Percentiles rank a stretch among this genome's conserved stretches.
These are phyloP conservation scores for Colletotrichum gigasporum DNA, from an alignment of 2,329 filamentous ascomycete genomes.

Conservation along the genomic window DNA sequence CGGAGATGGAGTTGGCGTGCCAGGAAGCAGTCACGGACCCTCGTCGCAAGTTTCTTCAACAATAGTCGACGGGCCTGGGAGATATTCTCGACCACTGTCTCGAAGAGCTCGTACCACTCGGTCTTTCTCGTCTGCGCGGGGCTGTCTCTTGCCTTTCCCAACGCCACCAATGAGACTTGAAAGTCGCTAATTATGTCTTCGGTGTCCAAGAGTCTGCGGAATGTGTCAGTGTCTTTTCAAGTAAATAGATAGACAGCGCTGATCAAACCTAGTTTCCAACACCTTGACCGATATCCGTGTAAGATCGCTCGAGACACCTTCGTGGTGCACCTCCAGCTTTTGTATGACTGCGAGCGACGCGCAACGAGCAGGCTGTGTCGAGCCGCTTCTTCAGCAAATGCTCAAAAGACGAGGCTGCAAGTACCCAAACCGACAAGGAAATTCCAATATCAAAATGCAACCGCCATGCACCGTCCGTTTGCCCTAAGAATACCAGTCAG, in stretches of 20 bases:
- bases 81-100: too few relatives aligned
- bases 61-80: too few relatives aligned
- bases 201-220: neutral
- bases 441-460: conserved; percentile 24
- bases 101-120: neutral
- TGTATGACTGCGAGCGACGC: neutral
- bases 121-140: neutral
- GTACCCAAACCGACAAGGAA: conserved; percentile 27
- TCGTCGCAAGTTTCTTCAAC: too few relatives aligned
- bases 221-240: neutral
- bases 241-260: neutral
- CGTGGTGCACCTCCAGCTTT: neutral
- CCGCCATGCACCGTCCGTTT: conserved; percentile 26
- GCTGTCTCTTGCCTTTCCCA: neutral
- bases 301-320: neutral
- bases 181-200: neutral
- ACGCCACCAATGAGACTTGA: neutral
- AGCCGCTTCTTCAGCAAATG: neutral
- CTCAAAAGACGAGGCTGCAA: conserved; percentile 22
- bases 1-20: too few relatives aligned
- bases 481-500: conserved; percentile 30
- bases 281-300: neutral
- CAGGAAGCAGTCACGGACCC: too few relatives aligned
- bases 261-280: neutral
- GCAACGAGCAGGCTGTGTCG: neutral